phyloP scores from a whole-genome alignment of 1,139 yeast genomes.

The Casaregolazyma suthepensis region DNA sequence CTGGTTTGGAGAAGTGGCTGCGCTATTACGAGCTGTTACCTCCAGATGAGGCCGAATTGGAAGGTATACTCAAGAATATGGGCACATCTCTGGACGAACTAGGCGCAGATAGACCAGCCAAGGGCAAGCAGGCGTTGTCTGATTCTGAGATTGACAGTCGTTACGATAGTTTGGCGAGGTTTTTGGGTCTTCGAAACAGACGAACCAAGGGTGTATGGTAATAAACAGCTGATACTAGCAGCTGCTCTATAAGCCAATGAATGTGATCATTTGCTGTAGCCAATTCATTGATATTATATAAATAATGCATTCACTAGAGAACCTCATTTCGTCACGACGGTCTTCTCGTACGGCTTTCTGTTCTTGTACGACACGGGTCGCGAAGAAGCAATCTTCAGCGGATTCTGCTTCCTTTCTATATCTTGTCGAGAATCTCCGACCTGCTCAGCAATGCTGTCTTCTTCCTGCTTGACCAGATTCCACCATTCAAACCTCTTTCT shows the following conservation, averaged over 20 bases:
- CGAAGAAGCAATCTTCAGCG: neutral
- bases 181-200: slow-evolving; percentile 55
- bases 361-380: neutral
- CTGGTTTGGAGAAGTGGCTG: slow-evolving; percentile 47
- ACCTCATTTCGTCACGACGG: neutral
- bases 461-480: slow-evolving; percentile 62
- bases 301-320: neutral
- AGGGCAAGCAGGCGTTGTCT: slow-evolving; percentile 23
- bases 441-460: slow-evolving; percentile 30
- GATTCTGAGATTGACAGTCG: slow-evolving; percentile 45
- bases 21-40: slow-evolving; percentile 54
- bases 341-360: neutral
- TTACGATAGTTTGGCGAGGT: slow-evolving; percentile 61
- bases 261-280: too few relatives aligned
- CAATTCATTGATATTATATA: neutral
- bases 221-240: neutral
- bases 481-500: slow-evolving; percentile 85
- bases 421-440: slow-evolving; percentile 5
- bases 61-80: slow-evolving; percentile 25
- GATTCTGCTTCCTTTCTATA: slow-evolving; percentile 7
- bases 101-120: slow-evolving; percentile 25
- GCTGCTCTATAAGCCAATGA: too few relatives aligned
- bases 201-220: slow-evolving; percentile 49
- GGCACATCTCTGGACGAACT: slow-evolving; percentile 37
- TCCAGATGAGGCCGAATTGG: slow-evolving; percentile 31